phyloP scores from a whole-genome alignment of 345 rosid genomes.

The Citrus hindsii region DNA sequence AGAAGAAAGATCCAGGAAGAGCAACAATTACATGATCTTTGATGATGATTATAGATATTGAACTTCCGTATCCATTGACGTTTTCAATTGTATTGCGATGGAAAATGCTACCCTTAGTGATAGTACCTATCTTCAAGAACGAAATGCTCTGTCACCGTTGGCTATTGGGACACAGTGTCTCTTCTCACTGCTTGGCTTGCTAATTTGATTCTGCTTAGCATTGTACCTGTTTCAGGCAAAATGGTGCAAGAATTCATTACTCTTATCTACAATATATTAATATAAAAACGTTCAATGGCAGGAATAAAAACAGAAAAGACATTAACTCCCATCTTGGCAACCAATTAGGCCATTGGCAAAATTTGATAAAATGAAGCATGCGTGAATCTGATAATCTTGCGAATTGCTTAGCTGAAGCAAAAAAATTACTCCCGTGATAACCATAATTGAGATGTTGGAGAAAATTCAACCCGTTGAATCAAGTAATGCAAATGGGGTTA shows the following conservation, averaged over 20 bases:
- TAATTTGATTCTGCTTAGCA: neutral
- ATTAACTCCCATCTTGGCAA: too few relatives aligned
- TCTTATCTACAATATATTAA: neutral
- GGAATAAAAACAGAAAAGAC: neutral
- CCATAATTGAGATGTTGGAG: neutral
- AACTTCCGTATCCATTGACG: neutral
- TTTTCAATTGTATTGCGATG: neutral
- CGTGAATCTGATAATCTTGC: neutral
- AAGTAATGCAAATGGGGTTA: neutral
- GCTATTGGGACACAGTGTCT: neutral
- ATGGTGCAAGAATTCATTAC: neutral
- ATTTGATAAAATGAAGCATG: too few relatives aligned
- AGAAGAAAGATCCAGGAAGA: conserved; percentile 58
- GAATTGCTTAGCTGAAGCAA: neutral
- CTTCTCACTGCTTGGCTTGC: neutral
- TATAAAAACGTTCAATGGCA: neutral
- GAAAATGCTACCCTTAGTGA: neutral
- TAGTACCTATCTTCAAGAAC: neutral
- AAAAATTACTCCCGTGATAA: neutral
- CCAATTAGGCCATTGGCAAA: too few relatives aligned
- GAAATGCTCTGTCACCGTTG: neutral
- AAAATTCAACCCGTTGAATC: neutral
- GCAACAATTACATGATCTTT: conserved; percentile 62
- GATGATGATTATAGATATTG: conserved; percentile 81
- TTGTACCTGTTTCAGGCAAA: neutral